These are phyloP conservation scores for Pichia sp. DNA, from an alignment of 1,139 yeast species.

Conservation along the genomic window DNA sequence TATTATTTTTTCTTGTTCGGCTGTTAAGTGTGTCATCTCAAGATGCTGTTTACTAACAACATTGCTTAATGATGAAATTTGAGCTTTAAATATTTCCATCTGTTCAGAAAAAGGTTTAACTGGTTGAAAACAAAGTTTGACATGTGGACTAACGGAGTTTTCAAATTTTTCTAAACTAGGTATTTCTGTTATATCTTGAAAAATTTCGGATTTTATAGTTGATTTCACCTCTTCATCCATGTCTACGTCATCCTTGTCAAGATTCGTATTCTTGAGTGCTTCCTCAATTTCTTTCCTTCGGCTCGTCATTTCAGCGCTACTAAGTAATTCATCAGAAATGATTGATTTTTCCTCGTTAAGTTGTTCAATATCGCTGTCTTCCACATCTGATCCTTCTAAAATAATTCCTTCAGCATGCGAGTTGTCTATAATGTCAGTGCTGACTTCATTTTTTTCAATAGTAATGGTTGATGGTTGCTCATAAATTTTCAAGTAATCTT, in stretches of 20 bases:
- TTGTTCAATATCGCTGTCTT: slow-evolving; percentile 28
- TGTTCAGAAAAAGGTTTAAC: not conserved
- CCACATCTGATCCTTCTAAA: slow-evolving; percentile 31
- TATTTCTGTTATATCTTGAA: too few species aligned
- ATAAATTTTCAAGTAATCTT: slow-evolving; percentile 5
- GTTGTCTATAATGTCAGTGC: slow-evolving; percentile 17
- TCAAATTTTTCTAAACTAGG: too few species aligned
- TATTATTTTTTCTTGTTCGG: not conserved
- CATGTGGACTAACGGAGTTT: too few species aligned
- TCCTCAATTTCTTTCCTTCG: slow-evolving; percentile 34
- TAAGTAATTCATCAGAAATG: slow-evolving; percentile 12
- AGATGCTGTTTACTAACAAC: not conserved
- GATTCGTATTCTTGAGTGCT: slow-evolving; percentile 30
- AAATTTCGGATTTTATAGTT: not conserved
- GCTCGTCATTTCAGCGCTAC: slow-evolving; percentile 7
- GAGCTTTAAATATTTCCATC: not conserved
- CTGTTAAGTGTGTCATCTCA: not conserved
- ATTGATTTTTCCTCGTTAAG: slow-evolving; percentile 17
- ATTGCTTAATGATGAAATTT: not conserved
- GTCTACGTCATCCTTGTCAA: not conserved
- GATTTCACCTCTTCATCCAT: not conserved
- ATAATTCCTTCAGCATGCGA: slow-evolving; percentile 29
- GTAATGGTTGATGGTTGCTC: not conserved
- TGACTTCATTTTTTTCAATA: not conserved
- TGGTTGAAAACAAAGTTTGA: not conserved